Conservation (phyloP, 2,329 filamentous ascomycete species). For the Fusarium oligoseptatum region DNA sequence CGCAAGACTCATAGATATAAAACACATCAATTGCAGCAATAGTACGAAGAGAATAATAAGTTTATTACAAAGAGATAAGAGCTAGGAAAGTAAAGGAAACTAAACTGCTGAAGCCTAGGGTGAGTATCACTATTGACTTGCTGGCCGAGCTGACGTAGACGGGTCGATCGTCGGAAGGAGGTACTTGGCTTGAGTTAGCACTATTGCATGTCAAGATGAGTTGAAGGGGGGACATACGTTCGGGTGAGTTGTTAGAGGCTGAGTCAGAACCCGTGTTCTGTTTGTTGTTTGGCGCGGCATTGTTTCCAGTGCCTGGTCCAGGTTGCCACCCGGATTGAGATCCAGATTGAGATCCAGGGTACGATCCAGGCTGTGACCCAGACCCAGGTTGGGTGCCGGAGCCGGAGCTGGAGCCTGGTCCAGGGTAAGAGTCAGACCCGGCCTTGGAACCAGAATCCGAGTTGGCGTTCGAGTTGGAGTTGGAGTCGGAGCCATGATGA, state of each 20-base stretch:
- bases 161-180: not conserved
- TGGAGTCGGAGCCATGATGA: not conserved
- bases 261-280: not conserved
- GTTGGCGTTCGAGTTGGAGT: not conserved
- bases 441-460: not conserved
- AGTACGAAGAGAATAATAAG: not conserved
- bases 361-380: not conserved
- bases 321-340: not conserved
- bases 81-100: not conserved
- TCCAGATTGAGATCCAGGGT: not conserved
- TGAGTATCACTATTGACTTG: not conserved
- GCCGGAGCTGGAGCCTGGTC: too few relatives aligned
- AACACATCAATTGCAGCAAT: not conserved
- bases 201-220: not conserved
- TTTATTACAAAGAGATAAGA: not conserved
- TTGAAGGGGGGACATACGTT: not conserved
- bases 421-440: not conserved
- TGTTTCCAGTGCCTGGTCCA: not conserved
- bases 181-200: not conserved
- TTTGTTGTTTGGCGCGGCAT: not conserved
- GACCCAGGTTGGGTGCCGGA: too few relatives aligned
- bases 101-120: not conserved
- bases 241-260: not conserved
- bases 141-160: not conserved
- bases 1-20: too few relatives aligned